Evolutionary conservation across 1,139 yeast species (phyloP), one percentile per base, ranked within the genome.

Genomic region (Lipomyces yarrowii): DNA sequence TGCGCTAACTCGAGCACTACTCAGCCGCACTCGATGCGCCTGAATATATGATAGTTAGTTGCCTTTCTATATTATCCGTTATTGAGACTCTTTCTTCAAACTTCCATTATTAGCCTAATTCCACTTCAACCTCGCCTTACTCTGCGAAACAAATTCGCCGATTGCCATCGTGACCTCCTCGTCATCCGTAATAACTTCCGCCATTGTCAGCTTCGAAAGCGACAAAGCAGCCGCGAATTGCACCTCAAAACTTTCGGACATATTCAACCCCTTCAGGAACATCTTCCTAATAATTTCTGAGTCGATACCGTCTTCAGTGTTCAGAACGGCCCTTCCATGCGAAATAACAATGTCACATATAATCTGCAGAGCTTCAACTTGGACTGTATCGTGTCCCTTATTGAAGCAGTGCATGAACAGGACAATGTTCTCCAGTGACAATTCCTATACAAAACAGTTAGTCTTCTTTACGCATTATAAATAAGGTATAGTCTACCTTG

Each of bases 141-240:
- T 60, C 32, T 18, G 30, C 51, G 56, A 58, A 26, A 64, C 26
- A 11, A 64, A 30, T 13, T 2, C 58, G 23, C 56, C 60, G 30
- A 23, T 21, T 51, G 32, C 23, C 8, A 35, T 13, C 60, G 68
- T 53, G 56, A 71, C 65, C 64, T 88, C 90, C 62, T 86, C 86
- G 73, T 88, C 92, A 23, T 81, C 83, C 68, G 21, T n/a, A 42
- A 92, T 83, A 33, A 90, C 84, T 71, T 90, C 96, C 15, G 94
- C 91, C 63, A 94, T 81, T 72, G 89, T 86, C 62, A 94, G 79
- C 77, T 94, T 93, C 74, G 94, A 90, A 35, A 93, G 80, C 0
- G 97, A 96, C 74, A 91, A 96, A 0, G 96, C 97, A 6, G 94
- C 90, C 0, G 86, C 81, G 0, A 94, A 87, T 75, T 91, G 97